phyloP scores from a whole-genome alignment of 306 rosid species.

The Clitoria ternatea region DNA sequence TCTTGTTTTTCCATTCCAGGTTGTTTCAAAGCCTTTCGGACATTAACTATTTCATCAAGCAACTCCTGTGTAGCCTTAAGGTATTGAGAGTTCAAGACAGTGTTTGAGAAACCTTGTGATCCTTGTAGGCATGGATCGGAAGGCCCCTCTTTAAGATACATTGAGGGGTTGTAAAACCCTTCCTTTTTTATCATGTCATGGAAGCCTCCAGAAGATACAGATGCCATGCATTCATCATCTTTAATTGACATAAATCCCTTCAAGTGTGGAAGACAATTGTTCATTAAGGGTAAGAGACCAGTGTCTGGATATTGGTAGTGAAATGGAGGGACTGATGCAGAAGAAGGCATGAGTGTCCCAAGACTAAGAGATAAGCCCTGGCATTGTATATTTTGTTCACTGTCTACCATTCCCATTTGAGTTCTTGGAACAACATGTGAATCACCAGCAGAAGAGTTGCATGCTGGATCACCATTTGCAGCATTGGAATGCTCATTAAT shows the following conservation, averaged over 20 bases:
- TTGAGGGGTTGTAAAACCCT: conserved; percentile 37
- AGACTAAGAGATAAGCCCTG: conserved; percentile 79
- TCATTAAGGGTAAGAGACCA: conserved; percentile 43
- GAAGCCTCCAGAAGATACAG: conserved; percentile 36
- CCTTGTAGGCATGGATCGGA: conserved; percentile 34
- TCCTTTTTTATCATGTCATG: conserved; percentile 36
- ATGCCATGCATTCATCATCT: conserved; percentile 30
- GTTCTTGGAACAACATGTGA: conserved; percentile 28
- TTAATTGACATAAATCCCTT: background rate
- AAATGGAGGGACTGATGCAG: conserved; percentile 43
- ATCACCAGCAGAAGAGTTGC: conserved; percentile 34
- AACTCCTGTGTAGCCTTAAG: conserved; percentile 64
- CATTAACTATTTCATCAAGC: conserved; percentile 71
- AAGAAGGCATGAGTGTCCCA: conserved; percentile 44
- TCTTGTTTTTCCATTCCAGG: conserved; percentile 44
- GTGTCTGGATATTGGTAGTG: conserved; percentile 44
- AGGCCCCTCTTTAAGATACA: conserved; percentile 23
- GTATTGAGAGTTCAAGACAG: conserved; percentile 40
- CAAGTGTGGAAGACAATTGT: background rate
- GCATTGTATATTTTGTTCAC: conserved; percentile 46
- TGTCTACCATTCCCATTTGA: conserved; percentile 28
- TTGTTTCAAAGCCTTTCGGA: conserved; percentile 61
- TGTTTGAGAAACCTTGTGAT: conserved; percentile 29
- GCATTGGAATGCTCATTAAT: conserved; percentile 27
- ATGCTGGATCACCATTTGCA: conserved; percentile 22